A percentile compares a stretch with the other conserved stretches of the same genome.
Conservation (phyloP, 1,284 basidiomycete species). For the Moesziomyces antarcticus region DNA sequence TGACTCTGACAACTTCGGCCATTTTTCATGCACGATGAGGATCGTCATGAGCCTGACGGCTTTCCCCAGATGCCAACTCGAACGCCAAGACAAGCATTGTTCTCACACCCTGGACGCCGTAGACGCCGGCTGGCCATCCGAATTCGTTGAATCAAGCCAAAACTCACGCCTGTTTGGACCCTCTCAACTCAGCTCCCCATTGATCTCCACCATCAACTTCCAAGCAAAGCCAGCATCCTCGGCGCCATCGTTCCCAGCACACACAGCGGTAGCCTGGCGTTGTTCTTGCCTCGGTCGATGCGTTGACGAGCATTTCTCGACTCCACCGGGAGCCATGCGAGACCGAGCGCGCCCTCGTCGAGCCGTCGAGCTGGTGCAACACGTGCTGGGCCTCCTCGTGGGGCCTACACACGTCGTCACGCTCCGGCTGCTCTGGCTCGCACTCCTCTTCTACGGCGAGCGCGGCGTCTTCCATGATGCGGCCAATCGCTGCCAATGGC, state of each 20-base stretch:
- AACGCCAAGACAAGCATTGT: no score
- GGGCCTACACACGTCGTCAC: slow-evolving; percentile 24
- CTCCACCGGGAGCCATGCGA: slow-evolving; percentile 9
- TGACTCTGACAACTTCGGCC: no score
- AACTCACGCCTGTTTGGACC: not conserved
- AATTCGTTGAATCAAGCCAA: not conserved
- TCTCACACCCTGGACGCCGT: no score
- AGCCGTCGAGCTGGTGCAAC: slow-evolving; percentile 7
- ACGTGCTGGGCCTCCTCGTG: slow-evolving; percentile 10
- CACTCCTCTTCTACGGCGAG: slow-evolving; percentile 40
- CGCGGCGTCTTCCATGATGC: slow-evolving; percentile 34
- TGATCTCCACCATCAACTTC: not conserved
- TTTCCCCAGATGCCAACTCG: no score
- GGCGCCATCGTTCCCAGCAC: not conserved
- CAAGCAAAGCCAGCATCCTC: not conserved
- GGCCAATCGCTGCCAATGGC: slow-evolving; percentile 35
- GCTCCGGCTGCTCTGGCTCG: slow-evolving; percentile 36
- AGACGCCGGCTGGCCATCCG: not conserved
- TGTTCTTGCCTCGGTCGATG: not conserved
- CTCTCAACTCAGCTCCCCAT: not conserved
- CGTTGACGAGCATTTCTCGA: not conserved
- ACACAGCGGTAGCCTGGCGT: not conserved
- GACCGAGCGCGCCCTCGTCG: slow-evolving; percentile 6
- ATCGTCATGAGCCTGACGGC: no score
- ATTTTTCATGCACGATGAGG: no score